Evolutionary conservation across 257 asterid genomes (phyloP), one percentile per base, ranked within the genome.

Genomic region (Cynanchum wilfordii): DNA sequence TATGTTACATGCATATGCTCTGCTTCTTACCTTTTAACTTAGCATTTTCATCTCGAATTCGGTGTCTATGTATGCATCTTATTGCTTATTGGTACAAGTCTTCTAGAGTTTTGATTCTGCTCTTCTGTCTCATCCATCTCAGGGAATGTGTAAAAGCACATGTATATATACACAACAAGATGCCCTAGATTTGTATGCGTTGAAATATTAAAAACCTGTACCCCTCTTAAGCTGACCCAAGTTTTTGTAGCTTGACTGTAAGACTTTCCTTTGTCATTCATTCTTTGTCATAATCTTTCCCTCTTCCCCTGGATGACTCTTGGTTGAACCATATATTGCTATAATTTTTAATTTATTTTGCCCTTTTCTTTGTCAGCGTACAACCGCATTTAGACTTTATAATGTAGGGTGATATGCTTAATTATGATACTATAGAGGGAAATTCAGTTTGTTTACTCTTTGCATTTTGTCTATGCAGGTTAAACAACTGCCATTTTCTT

Each of bases 81-180:
- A 66, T 42, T 42, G 12, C 47, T 42, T 42, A 52, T 19, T 4
- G 50, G 11, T 54, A 10, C 17, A 8, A 5, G 3, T 73, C 29
- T 11, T 30, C 6, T 11, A 27, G 17, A 42, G 54, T 50, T 38
- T 42, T 33, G 9, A 4, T 75, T 59, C 11, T 54, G 25, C 29
- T 68, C 59, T 5, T 68, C n/a, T 42, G 66, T 19, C 44, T 69
- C 12, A 2, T 44, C 15, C 25, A 58, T 79, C 81, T 81, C 96
- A 92, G 98, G n/a, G 99, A 91, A 79, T 89, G 97, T 85, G 88
- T 86, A 55, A 80, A 76, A 85, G 80, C 81, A 73, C 78, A 55
- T 72, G 87, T 92, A 72, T 84, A n/a, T n/a, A 87, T 67, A 89
- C 97, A 72, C 88, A 89, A 84, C 70, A 76, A 51, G 89, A 86